Conservation (phyloP, 495 filamentous ascomycete species). For the Penicillium pancosmium region DNA sequence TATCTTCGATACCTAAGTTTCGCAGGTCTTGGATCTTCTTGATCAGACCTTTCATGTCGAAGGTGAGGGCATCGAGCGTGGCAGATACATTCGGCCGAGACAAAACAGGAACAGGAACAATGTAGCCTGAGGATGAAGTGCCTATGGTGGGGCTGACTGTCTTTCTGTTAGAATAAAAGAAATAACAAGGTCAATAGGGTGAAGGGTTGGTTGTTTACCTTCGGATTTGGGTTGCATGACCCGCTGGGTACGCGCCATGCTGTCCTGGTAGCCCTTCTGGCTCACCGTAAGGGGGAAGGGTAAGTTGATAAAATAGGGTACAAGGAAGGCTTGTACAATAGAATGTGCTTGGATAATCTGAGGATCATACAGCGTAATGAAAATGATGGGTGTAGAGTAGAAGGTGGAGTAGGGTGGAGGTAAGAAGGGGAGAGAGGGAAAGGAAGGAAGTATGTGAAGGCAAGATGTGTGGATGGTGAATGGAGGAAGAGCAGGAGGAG, state of each 20-base stretch:
- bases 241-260: too few relatives aligned
- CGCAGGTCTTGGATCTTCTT: constrained; percentile 50
- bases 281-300: too few relatives aligned
- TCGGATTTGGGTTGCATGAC: too few relatives aligned
- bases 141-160: too few relatives aligned
- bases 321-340: too few relatives aligned
- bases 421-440: neutral
- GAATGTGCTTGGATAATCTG: too few relatives aligned
- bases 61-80: constrained; percentile 34
- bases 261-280: too few relatives aligned
- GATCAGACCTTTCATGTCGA: constrained; percentile 46
- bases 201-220: too few relatives aligned
- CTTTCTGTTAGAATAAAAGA: too few relatives aligned
- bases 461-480: neutral
- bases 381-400: neutral
- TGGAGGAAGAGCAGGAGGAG: constrained; percentile 1
- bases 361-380: neutral
- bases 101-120: neutral
- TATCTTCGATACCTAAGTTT: constrained; percentile 53
- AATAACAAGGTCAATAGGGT: too few relatives aligned
- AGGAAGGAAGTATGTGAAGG: neutral
- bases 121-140: neutral
- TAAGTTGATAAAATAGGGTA: too few relatives aligned
- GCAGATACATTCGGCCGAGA: neutral
- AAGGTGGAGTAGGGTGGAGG: neutral